Evolutionary conservation across 1,139 yeast species (phyloP), one percentile per base, ranked within the genome.

Genomic region (Suhomyces terraborum): DNA sequence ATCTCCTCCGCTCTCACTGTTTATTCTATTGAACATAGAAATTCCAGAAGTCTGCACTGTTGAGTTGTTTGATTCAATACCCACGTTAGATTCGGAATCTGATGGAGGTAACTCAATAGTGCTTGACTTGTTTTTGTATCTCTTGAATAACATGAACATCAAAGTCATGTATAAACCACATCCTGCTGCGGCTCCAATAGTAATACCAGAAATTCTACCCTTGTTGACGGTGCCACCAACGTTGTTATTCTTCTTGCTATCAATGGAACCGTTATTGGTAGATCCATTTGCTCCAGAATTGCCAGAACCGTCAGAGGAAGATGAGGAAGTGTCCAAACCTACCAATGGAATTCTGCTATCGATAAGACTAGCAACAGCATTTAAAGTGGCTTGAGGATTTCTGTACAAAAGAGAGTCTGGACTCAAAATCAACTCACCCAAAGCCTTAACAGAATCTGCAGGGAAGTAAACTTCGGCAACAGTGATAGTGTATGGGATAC

Each of bases 401-500:
- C 67, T 52, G 61, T 80, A 84, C 31, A 85, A 53, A 22, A 50
- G 45, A 6, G 89, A 82, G 10, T 62, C 53, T 0, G 66, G 38
- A 44, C 77, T 63, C 36, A 65, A 61, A 30, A 85, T 61, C 35
- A 69, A 61, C 26, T 59, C 58, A 42, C 75, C 74, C 51, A 85
- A 69, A 0, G 66, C 58, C 10, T 57, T 55, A 13, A 82, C 67
- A 12, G 74, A 64, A 10, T 61, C 60, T n/a, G 66, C 58, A 35
- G 88, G 88, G 71, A 82, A 84, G 56, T 81, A 84, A 40, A 84
- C 85, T 58, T 82, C 87, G 13, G 93, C 93, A 46, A 85, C 85
- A 1, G 91, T 82, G 41, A 84, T 82, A 33, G 84, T 75, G 58
- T 84, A 84, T 35, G 64, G 55, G 45, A 69, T 59, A 32, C 67